Evolutionary conservation across 768 basidiomycete genomes (phyloP).

Genomic region (Imleria badia): DNA sequence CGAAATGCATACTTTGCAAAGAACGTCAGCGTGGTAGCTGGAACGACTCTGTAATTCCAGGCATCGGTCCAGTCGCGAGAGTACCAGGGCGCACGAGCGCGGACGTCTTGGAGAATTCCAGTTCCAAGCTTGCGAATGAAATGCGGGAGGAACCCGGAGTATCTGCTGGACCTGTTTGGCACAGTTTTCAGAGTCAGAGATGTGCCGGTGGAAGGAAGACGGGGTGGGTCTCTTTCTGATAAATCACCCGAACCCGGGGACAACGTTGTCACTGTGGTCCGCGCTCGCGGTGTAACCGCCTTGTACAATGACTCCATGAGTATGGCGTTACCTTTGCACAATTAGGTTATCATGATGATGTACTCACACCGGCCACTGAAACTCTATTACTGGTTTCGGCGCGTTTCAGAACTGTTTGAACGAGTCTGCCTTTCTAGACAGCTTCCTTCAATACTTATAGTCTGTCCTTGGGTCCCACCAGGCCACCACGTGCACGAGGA

Average conservation of each 20-base stretch:
- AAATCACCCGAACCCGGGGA: neutral
- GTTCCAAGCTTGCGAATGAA: constrained; percentile 39
- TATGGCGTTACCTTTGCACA: too few species aligned
- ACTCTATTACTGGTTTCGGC: too few species aligned
- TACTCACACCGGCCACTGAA: too few species aligned
- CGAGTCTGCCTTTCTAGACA: too few species aligned
- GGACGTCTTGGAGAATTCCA: constrained; percentile 73
- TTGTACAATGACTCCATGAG: too few species aligned
- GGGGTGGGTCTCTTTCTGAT: neutral
- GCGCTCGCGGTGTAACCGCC: neutral
- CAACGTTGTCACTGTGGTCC: neutral
- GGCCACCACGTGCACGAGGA: too few species aligned
- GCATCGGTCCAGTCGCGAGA: constrained; percentile 87
- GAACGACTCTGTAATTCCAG: constrained; percentile 88
- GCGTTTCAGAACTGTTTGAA: too few species aligned
- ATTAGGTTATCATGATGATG: too few species aligned
- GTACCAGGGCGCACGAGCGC: constrained; percentile 76
- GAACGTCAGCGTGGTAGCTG: constrained; percentile 82
- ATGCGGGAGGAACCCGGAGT: neutral
- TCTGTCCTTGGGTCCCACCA: too few species aligned
- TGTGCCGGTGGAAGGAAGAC: neutral
- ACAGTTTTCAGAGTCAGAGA: constrained; percentile 1
- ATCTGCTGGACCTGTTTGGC: neutral
- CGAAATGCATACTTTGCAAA: constrained; percentile 67
- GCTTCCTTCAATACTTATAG: too few species aligned